Conservation (phyloP, 495 filamentous ascomycete genomes). For the Hypoxylon rickii region DNA sequence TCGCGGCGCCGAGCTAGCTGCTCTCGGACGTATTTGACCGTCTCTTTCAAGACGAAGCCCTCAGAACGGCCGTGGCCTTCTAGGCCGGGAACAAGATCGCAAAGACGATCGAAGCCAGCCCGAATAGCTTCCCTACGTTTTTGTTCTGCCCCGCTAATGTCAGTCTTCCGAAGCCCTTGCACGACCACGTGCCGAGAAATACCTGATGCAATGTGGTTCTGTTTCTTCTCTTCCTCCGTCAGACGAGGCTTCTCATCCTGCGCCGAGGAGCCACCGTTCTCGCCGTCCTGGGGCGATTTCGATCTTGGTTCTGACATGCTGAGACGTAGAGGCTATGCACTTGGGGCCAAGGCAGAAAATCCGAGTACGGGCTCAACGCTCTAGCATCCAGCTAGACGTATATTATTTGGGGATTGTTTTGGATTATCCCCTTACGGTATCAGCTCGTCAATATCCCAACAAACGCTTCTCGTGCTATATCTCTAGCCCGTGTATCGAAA, state of each 20-base stretch:
- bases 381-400: too few species aligned
- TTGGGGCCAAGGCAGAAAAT: too few species aligned
- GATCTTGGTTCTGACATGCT: conserved; percentile 36
- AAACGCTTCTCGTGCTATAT: conserved; percentile 21
- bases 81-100: conserved; percentile 80
- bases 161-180: not conserved
- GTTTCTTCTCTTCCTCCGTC: conserved; percentile 85
- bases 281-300: conserved; percentile 37
- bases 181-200: not conserved
- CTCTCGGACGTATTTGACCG: conserved; percentile 70
- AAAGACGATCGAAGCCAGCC: conserved; percentile 82
- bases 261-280: conserved; percentile 12
- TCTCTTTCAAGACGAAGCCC: conserved; percentile 76
- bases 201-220: conserved; percentile 83
- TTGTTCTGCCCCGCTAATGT: conserved; percentile 60
- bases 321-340: too few species aligned
- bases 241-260: conserved; percentile 70
- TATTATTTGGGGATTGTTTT: too few species aligned
- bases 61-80: conserved; percentile 86
- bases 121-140: conserved; percentile 87
- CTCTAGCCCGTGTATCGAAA: conserved; percentile 22
- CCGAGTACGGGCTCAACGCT: too few species aligned
- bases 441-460: conserved; percentile 8
- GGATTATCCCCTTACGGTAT: too few species aligned
- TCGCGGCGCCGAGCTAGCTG: conserved; percentile 65